Conservation (phyloP, 306 rosid genomes). For the Begonia masoniana region DNA sequence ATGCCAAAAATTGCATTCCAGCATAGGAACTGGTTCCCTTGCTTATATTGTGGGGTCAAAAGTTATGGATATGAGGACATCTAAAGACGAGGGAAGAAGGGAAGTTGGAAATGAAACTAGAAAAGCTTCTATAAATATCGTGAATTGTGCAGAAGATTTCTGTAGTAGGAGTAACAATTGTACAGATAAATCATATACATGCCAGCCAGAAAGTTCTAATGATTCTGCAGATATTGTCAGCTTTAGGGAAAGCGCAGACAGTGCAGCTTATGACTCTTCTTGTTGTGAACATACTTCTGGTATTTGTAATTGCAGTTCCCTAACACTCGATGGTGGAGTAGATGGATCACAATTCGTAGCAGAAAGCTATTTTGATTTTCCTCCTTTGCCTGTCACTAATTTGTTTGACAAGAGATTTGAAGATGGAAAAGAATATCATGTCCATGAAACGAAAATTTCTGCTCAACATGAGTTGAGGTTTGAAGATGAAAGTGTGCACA, state of each 20-base stretch:
- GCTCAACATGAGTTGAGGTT: slow-evolving; percentile 23
- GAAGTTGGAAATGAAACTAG: slow-evolving; percentile 33
- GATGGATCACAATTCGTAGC: slow-evolving; percentile 31
- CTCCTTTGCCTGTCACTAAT: slow-evolving; percentile 49
- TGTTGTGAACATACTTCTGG: slow-evolving; percentile 19
- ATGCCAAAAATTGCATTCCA: slow-evolving; percentile 82
- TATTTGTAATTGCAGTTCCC: slow-evolving; percentile 34
- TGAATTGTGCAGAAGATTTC: slow-evolving; percentile 28
- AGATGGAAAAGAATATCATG: slow-evolving; percentile 22
- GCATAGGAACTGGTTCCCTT: slow-evolving; percentile 89
- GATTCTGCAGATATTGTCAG: slow-evolving; percentile 39
- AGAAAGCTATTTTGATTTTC: slow-evolving; percentile 50
- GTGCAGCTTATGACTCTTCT: slow-evolving; percentile 31
- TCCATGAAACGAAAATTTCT: slow-evolving; percentile 24
- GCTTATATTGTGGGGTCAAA: slow-evolving; percentile 87
- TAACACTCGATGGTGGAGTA: slow-evolving; percentile 31
- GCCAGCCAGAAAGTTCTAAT: slow-evolving; percentile 37
- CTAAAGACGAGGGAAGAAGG: slow-evolving; percentile 34
- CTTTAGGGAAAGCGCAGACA: slow-evolving; percentile 43
- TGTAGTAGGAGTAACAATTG: slow-evolving; percentile 28
- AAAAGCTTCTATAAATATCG: slow-evolving; percentile 31
- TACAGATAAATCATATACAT: slow-evolving; percentile 32
- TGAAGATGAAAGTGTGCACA: slow-evolving; percentile 55
- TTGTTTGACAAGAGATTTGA: slow-evolving; percentile 35
- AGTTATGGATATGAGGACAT: slow-evolving; percentile 87